phyloP scores from a whole-genome alignment of 371 early-diverging fungal genomes.

The Smittium culicis region DNA sequence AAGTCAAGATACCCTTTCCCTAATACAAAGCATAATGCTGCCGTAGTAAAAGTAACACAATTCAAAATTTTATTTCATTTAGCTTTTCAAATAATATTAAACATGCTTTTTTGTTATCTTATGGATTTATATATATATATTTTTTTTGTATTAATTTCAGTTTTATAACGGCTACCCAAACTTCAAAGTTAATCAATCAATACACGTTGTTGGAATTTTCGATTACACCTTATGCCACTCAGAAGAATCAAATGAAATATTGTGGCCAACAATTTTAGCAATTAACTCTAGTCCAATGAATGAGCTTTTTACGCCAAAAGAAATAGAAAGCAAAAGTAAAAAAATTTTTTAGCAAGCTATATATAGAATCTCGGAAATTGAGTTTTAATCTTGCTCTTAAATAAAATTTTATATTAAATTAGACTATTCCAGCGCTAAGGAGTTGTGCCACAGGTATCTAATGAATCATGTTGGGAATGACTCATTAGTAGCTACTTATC shows the following conservation, averaged over 20 bases:
- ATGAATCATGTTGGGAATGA: slow-evolving; percentile 20
- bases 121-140: too few relatives aligned
- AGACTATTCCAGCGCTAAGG: too few relatives aligned
- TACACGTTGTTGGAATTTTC: slow-evolving; percentile 16
- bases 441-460: not conserved
- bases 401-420: too few relatives aligned
- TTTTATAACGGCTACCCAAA: slow-evolving; percentile 7
- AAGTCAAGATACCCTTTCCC: slow-evolving; percentile 8
- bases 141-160: too few relatives aligned
- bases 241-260: slow-evolving; percentile 1
- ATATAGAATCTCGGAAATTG: too few relatives aligned
- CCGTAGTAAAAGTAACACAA: slow-evolving; percentile 8
- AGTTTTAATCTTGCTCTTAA: too few relatives aligned
- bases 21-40: slow-evolving; percentile 2
- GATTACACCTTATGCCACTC: slow-evolving; percentile 9
- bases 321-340: not conserved
- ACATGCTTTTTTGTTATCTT: too few relatives aligned
- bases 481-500: slow-evolving; percentile 27
- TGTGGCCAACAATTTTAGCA: slow-evolving; percentile 3
- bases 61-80: too few relatives aligned
- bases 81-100: too few relatives aligned
- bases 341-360: too few relatives aligned
- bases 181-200: slow-evolving; percentile 11
- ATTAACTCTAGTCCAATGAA: not conserved
- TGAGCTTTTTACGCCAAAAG: not conserved